Evolutionary conservation across 257 asterid genomes (phyloP).

Genomic region (Ocimum tenuiflorum): DNA sequence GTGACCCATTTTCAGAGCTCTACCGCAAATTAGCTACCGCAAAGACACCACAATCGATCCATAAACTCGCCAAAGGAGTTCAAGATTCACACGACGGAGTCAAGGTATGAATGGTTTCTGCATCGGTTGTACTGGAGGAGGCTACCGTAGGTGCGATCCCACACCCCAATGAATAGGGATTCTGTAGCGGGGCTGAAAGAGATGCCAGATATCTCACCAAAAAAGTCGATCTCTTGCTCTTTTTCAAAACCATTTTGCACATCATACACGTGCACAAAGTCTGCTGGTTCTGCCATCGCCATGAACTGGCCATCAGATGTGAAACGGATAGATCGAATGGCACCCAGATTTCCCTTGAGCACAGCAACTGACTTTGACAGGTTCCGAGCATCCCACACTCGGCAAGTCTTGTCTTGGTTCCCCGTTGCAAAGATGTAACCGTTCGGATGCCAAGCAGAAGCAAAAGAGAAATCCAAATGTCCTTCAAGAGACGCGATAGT

Average conservation of each 20-base stretch:
- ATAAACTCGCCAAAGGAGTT: too few relatives aligned
- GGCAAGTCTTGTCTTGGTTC: conserved; percentile 67
- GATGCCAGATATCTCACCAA: conserved; percentile 63
- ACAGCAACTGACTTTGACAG: conserved; percentile 49
- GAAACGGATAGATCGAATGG: conserved; percentile 60
- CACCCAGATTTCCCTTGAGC: conserved; percentile 64
- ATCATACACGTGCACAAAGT: conserved; percentile 56
- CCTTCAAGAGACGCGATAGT: conserved; percentile 42
- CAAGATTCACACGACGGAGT: conserved; percentile 35
- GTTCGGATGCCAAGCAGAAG: conserved; percentile 69
- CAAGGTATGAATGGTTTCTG: conserved; percentile 42
- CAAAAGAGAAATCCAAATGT: conserved; percentile 59
- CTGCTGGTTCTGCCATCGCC: conserved; percentile 38
- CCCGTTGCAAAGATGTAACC: conserved; percentile 59
- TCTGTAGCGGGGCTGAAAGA: conserved; percentile 64
- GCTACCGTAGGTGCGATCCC: conserved; percentile 69
- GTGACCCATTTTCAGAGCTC: neutral
- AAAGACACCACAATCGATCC: conserved; percentile 6
- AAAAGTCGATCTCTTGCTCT: conserved; percentile 65
- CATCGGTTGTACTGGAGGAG: conserved; percentile 56
- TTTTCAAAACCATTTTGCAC: conserved; percentile 46
- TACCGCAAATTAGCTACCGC: neutral
- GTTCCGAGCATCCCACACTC: conserved; percentile 61
- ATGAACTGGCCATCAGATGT: conserved; percentile 63
- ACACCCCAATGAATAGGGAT: conserved; percentile 59